These are phyloP conservation scores for Candida smagusa DNA, from an alignment of 1,139 yeast genomes.

Conservation along the genomic window DNA sequence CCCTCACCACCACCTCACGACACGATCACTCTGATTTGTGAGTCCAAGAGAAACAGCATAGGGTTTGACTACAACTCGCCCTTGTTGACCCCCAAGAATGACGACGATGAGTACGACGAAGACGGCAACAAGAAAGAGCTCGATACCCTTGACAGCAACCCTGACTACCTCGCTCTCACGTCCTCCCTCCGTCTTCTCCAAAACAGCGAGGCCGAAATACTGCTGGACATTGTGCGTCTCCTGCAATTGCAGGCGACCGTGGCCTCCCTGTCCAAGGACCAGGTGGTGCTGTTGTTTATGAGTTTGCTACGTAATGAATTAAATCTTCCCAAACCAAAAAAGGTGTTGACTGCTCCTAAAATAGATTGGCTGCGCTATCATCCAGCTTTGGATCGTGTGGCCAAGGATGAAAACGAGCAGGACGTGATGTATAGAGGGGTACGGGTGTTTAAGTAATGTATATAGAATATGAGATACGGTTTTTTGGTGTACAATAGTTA, in stretches of 20 bases:
- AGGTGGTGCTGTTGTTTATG: slow-evolving; percentile 26
- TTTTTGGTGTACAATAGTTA: too few species aligned
- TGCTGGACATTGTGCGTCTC: slow-evolving; percentile 32
- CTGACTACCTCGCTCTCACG: slow-evolving; percentile 39
- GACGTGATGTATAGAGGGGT: slow-evolving; percentile 3
- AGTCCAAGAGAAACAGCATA: neutral
- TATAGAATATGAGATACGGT: slow-evolving; percentile 1
- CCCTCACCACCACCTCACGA: slow-evolving; percentile 5
- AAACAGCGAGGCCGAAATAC: slow-evolving; percentile 22
- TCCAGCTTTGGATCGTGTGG: slow-evolving; percentile 13
- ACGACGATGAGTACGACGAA: slow-evolving; percentile 27
- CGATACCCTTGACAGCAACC: slow-evolving; percentile 24
- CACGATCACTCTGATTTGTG: neutral
- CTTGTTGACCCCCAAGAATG: slow-evolving; percentile 44
- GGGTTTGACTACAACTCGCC: slow-evolving; percentile 26
- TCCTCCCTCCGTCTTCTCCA: slow-evolving; percentile 33
- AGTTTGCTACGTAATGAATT: slow-evolving; percentile 29
- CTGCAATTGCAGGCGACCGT: slow-evolving; percentile 19
- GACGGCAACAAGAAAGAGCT: neutral
- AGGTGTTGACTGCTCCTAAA: slow-evolving; percentile 33
- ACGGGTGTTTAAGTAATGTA: slow-evolving; percentile 4
- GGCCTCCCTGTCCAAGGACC: slow-evolving; percentile 19
- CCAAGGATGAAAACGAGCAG: slow-evolving; percentile 9
- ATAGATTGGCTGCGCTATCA: slow-evolving; percentile 38
- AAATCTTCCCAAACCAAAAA: slow-evolving; percentile 35